These are phyloP conservation scores for Caryopteris hybrid DNA, from an alignment of 305 asterid genomes.

Conservation along the genomic window DNA sequence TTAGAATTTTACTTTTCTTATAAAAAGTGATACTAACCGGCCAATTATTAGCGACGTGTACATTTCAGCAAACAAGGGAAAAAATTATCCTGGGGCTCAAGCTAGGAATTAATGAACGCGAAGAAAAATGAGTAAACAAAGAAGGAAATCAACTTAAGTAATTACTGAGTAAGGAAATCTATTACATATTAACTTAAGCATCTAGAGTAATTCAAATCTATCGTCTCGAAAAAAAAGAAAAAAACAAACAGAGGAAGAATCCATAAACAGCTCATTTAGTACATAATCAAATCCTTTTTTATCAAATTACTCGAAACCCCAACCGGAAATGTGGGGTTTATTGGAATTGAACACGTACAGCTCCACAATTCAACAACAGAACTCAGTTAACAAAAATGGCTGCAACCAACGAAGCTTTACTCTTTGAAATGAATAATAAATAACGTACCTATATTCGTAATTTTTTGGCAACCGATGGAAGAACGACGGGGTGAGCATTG, in stretches of 20 bases:
- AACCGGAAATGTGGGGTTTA: not conserved
- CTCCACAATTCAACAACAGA: not conserved
- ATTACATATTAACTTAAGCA: too few species aligned
- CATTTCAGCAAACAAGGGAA: not conserved
- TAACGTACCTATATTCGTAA: constrained; percentile 9
- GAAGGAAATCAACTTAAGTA: not conserved
- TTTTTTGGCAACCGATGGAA: not conserved
- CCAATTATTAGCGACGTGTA: not conserved
- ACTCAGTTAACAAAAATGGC: not conserved
- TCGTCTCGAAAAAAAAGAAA: not conserved
- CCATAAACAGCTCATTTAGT: not conserved
- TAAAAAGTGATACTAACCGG: not conserved
- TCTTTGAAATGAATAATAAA: not conserved
- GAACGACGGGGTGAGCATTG: not conserved
- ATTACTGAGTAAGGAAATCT: too few species aligned
- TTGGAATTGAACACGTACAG: not conserved
- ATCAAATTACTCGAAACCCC: constrained; percentile 12
- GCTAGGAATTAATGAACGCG: not conserved
- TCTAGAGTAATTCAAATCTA: not conserved
- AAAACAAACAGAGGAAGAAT: not conserved
- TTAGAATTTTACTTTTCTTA: too few species aligned
- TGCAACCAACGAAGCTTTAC: not conserved
- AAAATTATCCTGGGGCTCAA: not conserved
- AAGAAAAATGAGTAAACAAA: not conserved
- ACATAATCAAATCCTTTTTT: not conserved